Conservation (phyloP, 2,329 filamentous ascomycete genomes). For the Fusarium sambucinum region DNA sequence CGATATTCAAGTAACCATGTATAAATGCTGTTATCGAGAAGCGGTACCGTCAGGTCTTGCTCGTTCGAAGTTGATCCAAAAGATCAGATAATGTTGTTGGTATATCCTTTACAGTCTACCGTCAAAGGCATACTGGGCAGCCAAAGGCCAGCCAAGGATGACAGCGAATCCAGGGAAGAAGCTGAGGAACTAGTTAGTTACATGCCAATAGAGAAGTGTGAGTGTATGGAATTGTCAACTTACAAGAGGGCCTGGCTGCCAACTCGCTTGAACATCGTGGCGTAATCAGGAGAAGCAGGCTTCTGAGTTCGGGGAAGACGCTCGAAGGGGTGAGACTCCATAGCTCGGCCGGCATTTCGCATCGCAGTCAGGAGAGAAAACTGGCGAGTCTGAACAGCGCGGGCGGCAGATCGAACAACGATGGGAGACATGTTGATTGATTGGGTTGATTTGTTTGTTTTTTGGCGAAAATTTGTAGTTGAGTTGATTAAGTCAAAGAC, state of each 20-base stretch:
- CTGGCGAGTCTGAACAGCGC: conserved; percentile 50
- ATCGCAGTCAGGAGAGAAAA: conserved; percentile 53
- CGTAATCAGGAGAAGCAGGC: conserved; percentile 51
- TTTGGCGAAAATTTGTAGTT: conserved; percentile 16
- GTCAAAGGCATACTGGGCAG: conserved; percentile 48
- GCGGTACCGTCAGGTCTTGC: conserved; percentile 35
- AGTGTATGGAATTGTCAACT: conserved; percentile 34
- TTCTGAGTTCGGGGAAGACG: conserved; percentile 48
- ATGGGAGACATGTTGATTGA: conserved; percentile 48
- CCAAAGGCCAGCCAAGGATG: conserved; percentile 54
- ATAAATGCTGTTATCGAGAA: conserved; percentile 27
- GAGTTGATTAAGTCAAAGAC: conserved; percentile 23
- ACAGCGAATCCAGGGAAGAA: conserved; percentile 53
- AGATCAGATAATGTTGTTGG: conserved; percentile 5
- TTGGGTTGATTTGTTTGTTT: conserved; percentile 17
- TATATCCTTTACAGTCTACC: conserved; percentile 49
- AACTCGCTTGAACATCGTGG: conserved; percentile 49
- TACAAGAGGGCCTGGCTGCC: conserved; percentile 52
- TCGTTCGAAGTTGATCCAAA: conserved; percentile 32
- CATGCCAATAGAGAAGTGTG: neutral
- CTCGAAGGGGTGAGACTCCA: conserved; percentile 55
- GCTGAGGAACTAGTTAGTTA: conserved; percentile 42
- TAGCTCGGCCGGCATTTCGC: conserved; percentile 50
- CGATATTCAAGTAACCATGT: conserved; percentile 18
- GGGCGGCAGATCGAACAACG: conserved; percentile 48